Evolutionary conservation across 1,139 yeast genomes (phyloP), one percentile per base, ranked within the genome.

Genomic region (Geotrichum klebahnii): DNA sequence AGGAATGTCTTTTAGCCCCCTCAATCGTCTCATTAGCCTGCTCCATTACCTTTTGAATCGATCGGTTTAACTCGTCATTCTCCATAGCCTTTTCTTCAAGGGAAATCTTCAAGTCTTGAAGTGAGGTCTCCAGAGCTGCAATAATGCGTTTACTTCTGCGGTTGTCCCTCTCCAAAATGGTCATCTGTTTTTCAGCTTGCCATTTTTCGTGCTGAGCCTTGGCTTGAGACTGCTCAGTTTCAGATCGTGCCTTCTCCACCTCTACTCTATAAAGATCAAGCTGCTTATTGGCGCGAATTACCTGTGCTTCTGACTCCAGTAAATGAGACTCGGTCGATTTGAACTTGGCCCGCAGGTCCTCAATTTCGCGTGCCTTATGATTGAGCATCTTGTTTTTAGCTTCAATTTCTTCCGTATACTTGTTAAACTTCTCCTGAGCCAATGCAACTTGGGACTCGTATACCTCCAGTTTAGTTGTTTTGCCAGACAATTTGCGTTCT

Each of bases 81-180:
- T 68, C 71, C 62, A 68, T 63, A 10, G 66, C 66, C 53, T 64
- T 63, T 45, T 67, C 70, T 51, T 68, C 71, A 10, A 68, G 55
- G 2, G 70, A 60, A 35, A 68, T 59, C 52, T 67, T 67, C 44
- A 66, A 57, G 43, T 68, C 72, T 45, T 65, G 68, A 26, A 67
- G 51, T 9, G 61, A 56, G 2, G 67, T 57, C 39, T 63, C 67
- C 28, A 67, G 58, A 5, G 63, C 61, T 2, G 61, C 53, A 31
- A 61, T 56, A 9, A 58, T 48, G 29, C 62, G 54, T 37, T 55
- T 58, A n/a, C 58, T 53, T 3, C 65, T 56, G 23, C 67, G 60
- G 31, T 57, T 56, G 22, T 59, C 68, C 12, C 62, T 58, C 49
- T 61, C 67, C 12, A 63, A 53, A 2, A 45, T 52, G 3, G 57